phyloP scores from a whole-genome alignment of 768 basidiomycete genomes.

The Leucosporidium yakuticum region DNA sequence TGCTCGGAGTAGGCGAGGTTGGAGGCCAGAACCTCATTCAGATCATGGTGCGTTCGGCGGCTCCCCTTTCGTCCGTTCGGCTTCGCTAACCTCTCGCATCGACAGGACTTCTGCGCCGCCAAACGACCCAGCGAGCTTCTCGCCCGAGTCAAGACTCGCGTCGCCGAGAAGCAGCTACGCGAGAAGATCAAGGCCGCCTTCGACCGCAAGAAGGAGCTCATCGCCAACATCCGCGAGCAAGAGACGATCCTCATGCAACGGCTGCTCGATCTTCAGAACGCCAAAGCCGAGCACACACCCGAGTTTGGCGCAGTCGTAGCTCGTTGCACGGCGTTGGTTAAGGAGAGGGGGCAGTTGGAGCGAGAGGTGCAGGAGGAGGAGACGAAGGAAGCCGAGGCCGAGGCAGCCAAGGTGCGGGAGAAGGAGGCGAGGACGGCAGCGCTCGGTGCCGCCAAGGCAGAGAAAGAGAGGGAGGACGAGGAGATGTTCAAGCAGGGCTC shows the following conservation, averaged over 20 bases:
- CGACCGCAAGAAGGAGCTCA: slow-evolving; percentile 15
- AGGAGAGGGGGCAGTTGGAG: neutral
- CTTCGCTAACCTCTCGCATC: neutral
- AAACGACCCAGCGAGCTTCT: slow-evolving; percentile 25
- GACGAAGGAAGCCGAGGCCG: neutral
- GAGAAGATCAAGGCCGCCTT: slow-evolving; percentile 3
- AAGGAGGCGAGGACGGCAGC: slow-evolving; percentile 14
- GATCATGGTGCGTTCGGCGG: slow-evolving; percentile 14
- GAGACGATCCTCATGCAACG: neutral
- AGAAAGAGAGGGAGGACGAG: slow-evolving; percentile 1
- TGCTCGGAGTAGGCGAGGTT: slow-evolving; percentile 28
- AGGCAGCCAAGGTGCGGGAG: neutral
- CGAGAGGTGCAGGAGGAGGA: neutral
- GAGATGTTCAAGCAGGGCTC: slow-evolving; percentile 19
- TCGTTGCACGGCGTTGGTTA: neutral
- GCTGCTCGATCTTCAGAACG: too few relatives aligned
- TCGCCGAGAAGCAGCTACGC: slow-evolving; percentile 28
- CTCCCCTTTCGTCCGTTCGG: neutral
- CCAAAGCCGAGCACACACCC: neutral
- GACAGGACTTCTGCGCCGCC: slow-evolving; percentile 19
- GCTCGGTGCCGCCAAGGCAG: slow-evolving; percentile 17
- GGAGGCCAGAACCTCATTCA: slow-evolving; percentile 29
- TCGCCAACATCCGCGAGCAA: slow-evolving; percentile 5
- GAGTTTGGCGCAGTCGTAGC: neutral
- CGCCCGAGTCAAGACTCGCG: slow-evolving; percentile 23